phyloP scores from a whole-genome alignment of 2,329 filamentous ascomycete genomes.

The Ophiostoma pallidulum region DNA sequence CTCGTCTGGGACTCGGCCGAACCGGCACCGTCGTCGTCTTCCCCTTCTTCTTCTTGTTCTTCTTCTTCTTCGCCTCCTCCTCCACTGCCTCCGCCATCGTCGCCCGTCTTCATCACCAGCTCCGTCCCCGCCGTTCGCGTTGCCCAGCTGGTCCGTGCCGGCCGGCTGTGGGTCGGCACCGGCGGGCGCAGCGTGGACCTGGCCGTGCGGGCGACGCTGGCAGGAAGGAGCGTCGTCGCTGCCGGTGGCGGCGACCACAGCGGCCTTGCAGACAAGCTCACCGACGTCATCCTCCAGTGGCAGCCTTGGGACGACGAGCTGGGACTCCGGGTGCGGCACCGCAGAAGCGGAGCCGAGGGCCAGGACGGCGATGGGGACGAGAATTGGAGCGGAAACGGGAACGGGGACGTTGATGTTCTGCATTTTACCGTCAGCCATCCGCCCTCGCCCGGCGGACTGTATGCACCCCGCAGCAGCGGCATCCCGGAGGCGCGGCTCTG shows the following conservation, averaged over 20 bases:
- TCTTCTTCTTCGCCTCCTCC: no score
- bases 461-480: conserved; percentile 4
- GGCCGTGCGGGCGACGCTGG: conserved; percentile 7
- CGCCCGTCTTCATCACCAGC: conserved; percentile 3
- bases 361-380: background rate
- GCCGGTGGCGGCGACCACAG: background rate
- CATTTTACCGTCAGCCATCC: conserved; percentile 11
- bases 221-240: background rate
- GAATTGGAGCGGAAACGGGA: background rate
- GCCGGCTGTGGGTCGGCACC: conserved; percentile 14
- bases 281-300: background rate
- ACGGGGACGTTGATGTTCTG: background rate
- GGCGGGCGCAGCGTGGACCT: conserved; percentile 10
- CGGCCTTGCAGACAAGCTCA: background rate
- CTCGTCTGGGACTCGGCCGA: conserved; percentile 9
- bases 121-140: conserved; percentile 12
- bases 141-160: conserved; percentile 12
- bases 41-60: no score
- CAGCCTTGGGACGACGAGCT: conserved; percentile 4
- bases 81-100: background rate
- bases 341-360: background rate
- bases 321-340: background rate
- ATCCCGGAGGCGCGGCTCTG: conserved; percentile 14
- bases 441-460: conserved; percentile 9
- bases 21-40: background rate